phyloP scores from a whole-genome alignment of 768 basidiomycete genomes.

The Lentinula guzmanii region DNA sequence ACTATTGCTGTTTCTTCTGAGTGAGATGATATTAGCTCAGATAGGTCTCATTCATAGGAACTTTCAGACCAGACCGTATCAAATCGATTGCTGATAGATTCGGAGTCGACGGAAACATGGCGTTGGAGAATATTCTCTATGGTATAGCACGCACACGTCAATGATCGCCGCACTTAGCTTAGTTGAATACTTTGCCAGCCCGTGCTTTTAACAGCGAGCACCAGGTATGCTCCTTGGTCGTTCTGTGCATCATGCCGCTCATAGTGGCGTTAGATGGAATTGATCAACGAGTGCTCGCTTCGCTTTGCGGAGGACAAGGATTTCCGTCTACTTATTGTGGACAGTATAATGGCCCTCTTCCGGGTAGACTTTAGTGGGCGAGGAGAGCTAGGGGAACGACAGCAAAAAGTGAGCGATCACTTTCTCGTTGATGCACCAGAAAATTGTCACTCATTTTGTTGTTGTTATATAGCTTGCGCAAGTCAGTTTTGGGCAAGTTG shows the following conservation, averaged over 20 bases:
- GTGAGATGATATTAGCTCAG: conserved; percentile 10
- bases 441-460: neutral
- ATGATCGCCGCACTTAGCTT: too few species aligned
- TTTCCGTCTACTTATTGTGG: conserved; percentile 77
- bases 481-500: conserved; percentile 29
- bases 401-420: conserved; percentile 61
- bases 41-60: conserved; percentile 42
- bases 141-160: conserved; percentile 32
- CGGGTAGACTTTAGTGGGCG: conserved; percentile 90
- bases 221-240: conserved; percentile 44
- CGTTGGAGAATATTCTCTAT: conserved; percentile 88
- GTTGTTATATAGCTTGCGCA: conserved; percentile 62
- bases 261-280: conserved; percentile 60
- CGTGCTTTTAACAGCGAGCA: conserved; percentile 92
- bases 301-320: conserved; percentile 89
- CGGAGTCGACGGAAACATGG: conserved; percentile 86
- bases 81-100: conserved; percentile 88
- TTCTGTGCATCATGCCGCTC: conserved; percentile 2
- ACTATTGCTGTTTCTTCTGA: conserved; percentile 6
- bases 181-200: conserved; percentile 36
- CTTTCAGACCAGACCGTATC: conserved; percentile 92
- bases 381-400: conserved; percentile 90
- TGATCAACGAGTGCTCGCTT: conserved; percentile 83
- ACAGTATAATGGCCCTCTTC: conserved; percentile 97
- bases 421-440: neutral